These are phyloP conservation scores for Tetrahymena malaccensis DNA, from an alignment of 73 alveolate species.

Conservation along the genomic window DNA sequence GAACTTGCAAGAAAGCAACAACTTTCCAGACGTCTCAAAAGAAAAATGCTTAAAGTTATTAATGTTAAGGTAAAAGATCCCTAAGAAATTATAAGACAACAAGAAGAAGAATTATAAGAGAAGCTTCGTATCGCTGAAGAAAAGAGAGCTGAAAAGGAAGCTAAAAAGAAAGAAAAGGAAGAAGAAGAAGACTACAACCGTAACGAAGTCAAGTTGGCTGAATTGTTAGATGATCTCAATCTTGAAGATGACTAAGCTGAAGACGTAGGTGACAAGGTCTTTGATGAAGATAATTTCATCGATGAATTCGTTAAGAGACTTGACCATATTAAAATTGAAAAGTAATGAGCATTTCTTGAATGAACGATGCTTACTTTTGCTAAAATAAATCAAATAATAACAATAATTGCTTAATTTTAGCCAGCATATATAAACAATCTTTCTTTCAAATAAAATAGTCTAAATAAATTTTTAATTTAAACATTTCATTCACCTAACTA, in stretches of 20 bases:
- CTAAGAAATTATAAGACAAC: neutral
- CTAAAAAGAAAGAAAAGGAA: slow-evolving; percentile 5
- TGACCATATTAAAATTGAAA: slow-evolving; percentile 31
- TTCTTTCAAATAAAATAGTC: neutral
- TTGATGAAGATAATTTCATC: slow-evolving; percentile 12
- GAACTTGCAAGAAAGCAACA: neutral
- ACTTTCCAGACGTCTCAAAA: neutral
- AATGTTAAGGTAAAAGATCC: neutral
- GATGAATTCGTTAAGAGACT: slow-evolving; percentile 16
- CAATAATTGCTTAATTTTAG: no score
- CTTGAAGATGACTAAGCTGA: slow-evolving; percentile 19
- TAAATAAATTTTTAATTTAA: no score
- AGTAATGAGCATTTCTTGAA: neutral
- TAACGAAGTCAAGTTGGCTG: slow-evolving; percentile 32
- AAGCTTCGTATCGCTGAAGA: neutral
- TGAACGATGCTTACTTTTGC: neutral
- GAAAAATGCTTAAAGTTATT: neutral
- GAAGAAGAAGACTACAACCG: slow-evolving; percentile 29
- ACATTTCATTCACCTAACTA: neutral
- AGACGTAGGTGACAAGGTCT: slow-evolving; percentile 5
- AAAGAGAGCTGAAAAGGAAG: slow-evolving; percentile 1
- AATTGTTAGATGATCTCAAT: slow-evolving; percentile 27
- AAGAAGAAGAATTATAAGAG: slow-evolving; percentile 4
- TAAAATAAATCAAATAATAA: neutral
- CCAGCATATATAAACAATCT: neutral